Base-by-base conservation (phyloP, 2,329 filamentous ascomycete genomes). In the Dactylellina haptotyla region DNA sequence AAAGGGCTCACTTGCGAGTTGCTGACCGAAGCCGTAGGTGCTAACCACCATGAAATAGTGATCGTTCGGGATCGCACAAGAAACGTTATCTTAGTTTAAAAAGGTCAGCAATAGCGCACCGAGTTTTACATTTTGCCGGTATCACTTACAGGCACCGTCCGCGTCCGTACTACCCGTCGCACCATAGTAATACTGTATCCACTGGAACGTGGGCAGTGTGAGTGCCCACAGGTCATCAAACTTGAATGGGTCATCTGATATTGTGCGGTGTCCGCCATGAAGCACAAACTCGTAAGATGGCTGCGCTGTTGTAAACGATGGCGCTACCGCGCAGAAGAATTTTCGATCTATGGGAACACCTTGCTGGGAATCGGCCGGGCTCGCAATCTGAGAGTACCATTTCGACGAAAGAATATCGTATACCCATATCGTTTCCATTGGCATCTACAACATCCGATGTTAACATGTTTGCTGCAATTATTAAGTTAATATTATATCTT, bases 261-360 rank as follows among this genome's bases (percentile, higher is more conserved):
- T 5, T 18, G 58, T 71, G 20, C 65, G 37, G 32, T 62, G 65
- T 12, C 65, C 57, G 18, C 65, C 65, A 26, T 71, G 58, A 9
- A 71, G 45, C 20, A 71, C 43, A 20, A 63, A 62, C 34, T 71
- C 65, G 9, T 64, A 71, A 6, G 57, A 57, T 9, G 48, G n/a
- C 18, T 61, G 57, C 16, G 57, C 9, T 12, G 23, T 32, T 10
- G 48, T 57, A 45, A 54, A 64, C 3, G 28, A 63, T 10, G 65
- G 65, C 8, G 65, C 53, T 12, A 63, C 57, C 0, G 65, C 65
- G n/a, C 56, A 62, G 28, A 71, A 71, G 41, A 41, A 56, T 20
- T 71, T 71, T 71, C 65, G 57, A n/a, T 62, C 58, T 4, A 62
- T 30, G 28, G 65, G 65, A 14, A 71, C 26, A 2, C 64, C 64